phyloP scores from a whole-genome alignment of 2,329 filamentous ascomycete species.

The Venturia oleaginea region DNA sequence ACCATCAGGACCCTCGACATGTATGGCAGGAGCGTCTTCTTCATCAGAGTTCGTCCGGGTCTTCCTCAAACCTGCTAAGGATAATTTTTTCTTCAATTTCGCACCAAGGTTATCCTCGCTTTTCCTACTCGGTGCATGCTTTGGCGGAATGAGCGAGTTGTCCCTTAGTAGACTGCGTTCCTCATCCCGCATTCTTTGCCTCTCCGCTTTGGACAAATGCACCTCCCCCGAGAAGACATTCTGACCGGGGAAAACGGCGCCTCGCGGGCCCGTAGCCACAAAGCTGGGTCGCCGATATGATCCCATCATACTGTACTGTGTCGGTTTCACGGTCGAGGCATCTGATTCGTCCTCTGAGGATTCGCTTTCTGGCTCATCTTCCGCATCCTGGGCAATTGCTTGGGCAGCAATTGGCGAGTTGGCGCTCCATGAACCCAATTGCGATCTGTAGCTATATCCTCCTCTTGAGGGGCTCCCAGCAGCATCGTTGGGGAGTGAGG shows the following conservation, averaged over 20 bases:
- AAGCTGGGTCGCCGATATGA: conserved; percentile 71
- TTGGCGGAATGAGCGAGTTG: conserved; percentile 49
- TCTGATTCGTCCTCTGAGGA: conserved; percentile 43
- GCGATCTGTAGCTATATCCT: conserved; percentile 17
- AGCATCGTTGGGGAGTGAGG: conserved; percentile 2
- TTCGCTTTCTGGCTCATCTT: conserved; percentile 22
- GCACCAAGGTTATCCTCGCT: conserved; percentile 21
- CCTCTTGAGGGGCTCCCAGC: conserved; percentile 8
- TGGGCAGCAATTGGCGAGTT: conserved; percentile 29
- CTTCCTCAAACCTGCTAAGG: conserved; percentile 22
- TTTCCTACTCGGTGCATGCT: conserved; percentile 32
- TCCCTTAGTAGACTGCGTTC: conserved; percentile 51
- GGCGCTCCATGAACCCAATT: conserved; percentile 17
- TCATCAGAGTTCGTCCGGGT: conserved; percentile 15
- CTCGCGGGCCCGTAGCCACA: conserved; percentile 62
- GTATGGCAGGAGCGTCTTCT: background rate
- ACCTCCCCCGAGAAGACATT: conserved; percentile 33
- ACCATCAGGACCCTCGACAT: conserved; percentile 25
- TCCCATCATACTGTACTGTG: conserved; percentile 46
- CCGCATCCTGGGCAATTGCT: conserved; percentile 29
- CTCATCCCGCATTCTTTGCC: conserved; percentile 45
- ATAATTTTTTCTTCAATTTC: conserved; percentile 23
- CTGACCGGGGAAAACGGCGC: conserved; percentile 52
- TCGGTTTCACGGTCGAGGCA: conserved; percentile 16
- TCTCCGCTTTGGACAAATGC: conserved; percentile 43